Percentiles rank a stretch among this genome's conserved stretches.
These are phyloP conservation scores for Scytalidium sp. DNA, from an alignment of 2,329 filamentous ascomycete genomes.

Conservation along the genomic window DNA sequence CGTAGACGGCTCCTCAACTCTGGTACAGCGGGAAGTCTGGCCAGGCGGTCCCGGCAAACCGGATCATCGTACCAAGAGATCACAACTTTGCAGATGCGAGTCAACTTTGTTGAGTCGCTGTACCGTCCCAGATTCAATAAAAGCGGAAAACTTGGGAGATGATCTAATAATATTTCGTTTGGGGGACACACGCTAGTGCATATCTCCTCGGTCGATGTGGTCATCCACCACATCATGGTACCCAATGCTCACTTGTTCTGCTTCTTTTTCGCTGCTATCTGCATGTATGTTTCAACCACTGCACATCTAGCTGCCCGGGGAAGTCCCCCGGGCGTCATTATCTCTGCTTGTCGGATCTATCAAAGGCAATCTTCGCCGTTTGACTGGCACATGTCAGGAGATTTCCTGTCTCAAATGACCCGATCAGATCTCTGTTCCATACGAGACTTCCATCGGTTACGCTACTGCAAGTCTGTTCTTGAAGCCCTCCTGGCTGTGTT, in stretches of 20 bases:
- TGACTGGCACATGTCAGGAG: constrained; percentile 43
- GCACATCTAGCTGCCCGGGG: constrained; percentile 36
- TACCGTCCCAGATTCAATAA: no score
- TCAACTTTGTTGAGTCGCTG: no score
- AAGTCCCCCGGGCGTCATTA: constrained; percentile 44
- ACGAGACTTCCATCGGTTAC: constrained; percentile 41
- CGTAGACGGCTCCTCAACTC: no score
- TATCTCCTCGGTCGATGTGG: constrained; percentile 41
- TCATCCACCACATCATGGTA: constrained; percentile 38
- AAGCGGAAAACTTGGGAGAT: no score
- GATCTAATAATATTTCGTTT: constrained; percentile 40
- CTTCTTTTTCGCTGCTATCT: constrained; percentile 40
- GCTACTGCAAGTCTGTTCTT: constrained; percentile 23
- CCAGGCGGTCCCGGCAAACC: no score
- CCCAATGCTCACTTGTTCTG: constrained; percentile 36
- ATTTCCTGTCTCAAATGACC: constrained; percentile 44
- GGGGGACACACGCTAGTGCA: constrained; percentile 27
- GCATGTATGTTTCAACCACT: constrained; percentile 45
- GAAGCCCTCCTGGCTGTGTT: constrained; percentile 34
- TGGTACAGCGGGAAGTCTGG: no score
- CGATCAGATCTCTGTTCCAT: constrained; percentile 47
- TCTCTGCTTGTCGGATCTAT: constrained; percentile 42
- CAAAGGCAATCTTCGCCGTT: constrained; percentile 40
- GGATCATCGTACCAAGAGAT: no score
- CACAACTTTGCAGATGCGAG: no score